phyloP scores from a whole-genome alignment of 345 rosid species.

The Toxicodendron radicans region DNA sequence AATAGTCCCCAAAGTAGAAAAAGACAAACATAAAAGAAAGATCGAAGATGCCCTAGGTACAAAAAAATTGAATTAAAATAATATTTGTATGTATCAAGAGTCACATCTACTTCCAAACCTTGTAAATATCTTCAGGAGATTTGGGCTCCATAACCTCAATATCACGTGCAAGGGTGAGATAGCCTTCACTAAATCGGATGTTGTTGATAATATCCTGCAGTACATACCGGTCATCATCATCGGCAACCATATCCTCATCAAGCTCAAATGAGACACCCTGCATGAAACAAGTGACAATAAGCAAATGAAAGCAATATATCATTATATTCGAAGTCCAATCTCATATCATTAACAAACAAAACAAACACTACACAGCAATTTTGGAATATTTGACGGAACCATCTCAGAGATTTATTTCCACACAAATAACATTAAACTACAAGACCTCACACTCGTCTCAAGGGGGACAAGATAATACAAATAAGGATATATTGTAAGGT shows the following conservation, averaged over 20 bases:
- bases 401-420: slow-evolving; percentile 1
- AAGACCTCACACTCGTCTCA: not conserved
- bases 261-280: slow-evolving; percentile 79
- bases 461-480: not conserved
- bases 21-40: not conserved
- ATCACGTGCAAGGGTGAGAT: slow-evolving; percentile 95
- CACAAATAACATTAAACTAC: not conserved
- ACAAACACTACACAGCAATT: not conserved
- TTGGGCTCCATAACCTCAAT: slow-evolving; percentile 99
- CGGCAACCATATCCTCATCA: slow-evolving; percentile 62
- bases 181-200: slow-evolving; percentile 78
- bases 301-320: slow-evolving; percentile 5
- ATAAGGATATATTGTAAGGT: not conserved
- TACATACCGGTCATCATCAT: slow-evolving; percentile 60
- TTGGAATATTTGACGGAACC: not conserved
- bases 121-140: slow-evolving; percentile 93
- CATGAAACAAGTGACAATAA: slow-evolving; percentile 19
- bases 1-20: not conserved
- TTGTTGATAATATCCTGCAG: slow-evolving; percentile 87
- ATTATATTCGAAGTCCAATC: not conserved
- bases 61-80: not conserved
- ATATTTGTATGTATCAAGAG: not conserved
- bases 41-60: not conserved
- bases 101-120: slow-evolving; percentile 45
- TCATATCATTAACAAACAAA: not conserved